Percentiles rank a stretch among this genome's conserved stretches.
phyloP scores from a whole-genome alignment of 805 yeast genomes.

The Blastobotrys americana region DNA sequence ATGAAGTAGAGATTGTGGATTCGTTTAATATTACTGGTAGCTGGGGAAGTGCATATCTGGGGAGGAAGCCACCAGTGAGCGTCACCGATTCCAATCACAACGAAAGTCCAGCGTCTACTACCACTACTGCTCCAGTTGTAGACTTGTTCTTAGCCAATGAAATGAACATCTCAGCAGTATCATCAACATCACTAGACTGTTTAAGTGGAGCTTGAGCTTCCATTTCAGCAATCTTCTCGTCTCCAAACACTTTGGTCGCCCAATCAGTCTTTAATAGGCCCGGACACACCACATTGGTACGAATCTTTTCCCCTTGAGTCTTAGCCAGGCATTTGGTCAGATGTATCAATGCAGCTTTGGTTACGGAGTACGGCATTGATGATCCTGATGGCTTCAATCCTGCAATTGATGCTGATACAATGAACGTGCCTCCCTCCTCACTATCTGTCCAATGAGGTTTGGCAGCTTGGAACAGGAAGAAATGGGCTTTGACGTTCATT shows the following conservation, averaged over 20 bases:
- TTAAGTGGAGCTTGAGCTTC: slow-evolving; percentile 14
- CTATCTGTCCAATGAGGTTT: slow-evolving; percentile 27
- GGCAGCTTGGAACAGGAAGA: slow-evolving; percentile 28
- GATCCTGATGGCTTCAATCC: slow-evolving; percentile 29
- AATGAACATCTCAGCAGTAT: slow-evolving; percentile 23
- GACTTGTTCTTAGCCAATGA: slow-evolving; percentile 22
- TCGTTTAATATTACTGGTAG: too few relatives aligned
- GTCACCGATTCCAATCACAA: too few relatives aligned
- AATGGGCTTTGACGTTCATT: slow-evolving; percentile 31
- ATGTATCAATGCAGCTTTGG: slow-evolving; percentile 30
- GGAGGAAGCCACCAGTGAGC: too few relatives aligned
- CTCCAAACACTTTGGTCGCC: slow-evolving; percentile 26
- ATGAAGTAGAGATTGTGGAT: too few relatives aligned
- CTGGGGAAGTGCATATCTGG: too few relatives aligned
- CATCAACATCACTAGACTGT: slow-evolving; percentile 16
- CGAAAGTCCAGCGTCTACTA: slow-evolving; percentile 37
- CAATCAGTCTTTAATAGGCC: slow-evolving; percentile 25
- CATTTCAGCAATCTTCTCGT: slow-evolving; percentile 16
- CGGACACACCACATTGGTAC: slow-evolving; percentile 22
- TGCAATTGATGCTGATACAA: slow-evolving; percentile 34
- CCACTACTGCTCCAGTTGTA: slow-evolving; percentile 25
- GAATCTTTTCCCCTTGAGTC: slow-evolving; percentile 18
- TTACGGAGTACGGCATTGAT: slow-evolving; percentile 34
- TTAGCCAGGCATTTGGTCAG: slow-evolving; percentile 25
- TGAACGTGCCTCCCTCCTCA: slow-evolving; percentile 33